Percentiles rank a stretch among this genome's conserved stretches.
These are phyloP conservation scores for Linderniella brevidens DNA, from an alignment of 257 asterid genomes.

Conservation along the genomic window DNA sequence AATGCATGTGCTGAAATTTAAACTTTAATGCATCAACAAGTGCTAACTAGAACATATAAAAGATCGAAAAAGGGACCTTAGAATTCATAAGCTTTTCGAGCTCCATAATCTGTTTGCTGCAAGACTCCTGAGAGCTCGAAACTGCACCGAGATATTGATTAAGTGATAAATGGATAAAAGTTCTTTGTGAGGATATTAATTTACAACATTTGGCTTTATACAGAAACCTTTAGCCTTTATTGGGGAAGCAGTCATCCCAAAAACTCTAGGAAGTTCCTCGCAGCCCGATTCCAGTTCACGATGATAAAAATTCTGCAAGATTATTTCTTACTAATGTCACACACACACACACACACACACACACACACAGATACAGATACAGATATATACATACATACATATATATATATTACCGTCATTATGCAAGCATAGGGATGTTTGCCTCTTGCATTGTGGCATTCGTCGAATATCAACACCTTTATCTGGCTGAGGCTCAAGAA, in stretches of 20 bases:
- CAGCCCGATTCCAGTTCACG: constrained; percentile 13
- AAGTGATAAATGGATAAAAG: not conserved
- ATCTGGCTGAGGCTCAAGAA: constrained; percentile 36
- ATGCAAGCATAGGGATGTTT: constrained; percentile 48
- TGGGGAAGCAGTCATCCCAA: constrained; percentile 96
- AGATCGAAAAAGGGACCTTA: constrained; percentile 30
- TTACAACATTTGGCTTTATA: no score
- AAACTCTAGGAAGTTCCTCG: constrained; percentile 49
- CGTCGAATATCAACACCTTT: constrained; percentile 68
- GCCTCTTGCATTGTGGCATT: constrained; percentile 78
- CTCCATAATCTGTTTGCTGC: constrained; percentile 37
- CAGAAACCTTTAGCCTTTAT: constrained; percentile 62
- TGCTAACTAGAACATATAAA: not conserved
- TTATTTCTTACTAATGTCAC: not conserved
- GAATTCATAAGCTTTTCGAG: constrained; percentile 77
- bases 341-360: not conserved
- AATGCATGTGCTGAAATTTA: not conserved
- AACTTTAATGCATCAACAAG: not conserved
- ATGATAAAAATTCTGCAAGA: constrained; percentile 62
- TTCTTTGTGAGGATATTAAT: no score
- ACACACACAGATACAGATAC: not conserved
- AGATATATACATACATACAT: not conserved
- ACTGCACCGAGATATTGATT: constrained; percentile 18
- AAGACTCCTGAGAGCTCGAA: constrained; percentile 15
- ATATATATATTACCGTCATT: constrained; percentile 39